These are phyloP conservation scores for Pholiota microspora DNA, from an alignment of 768 basidiomycete species.

Conservation along the genomic window DNA sequence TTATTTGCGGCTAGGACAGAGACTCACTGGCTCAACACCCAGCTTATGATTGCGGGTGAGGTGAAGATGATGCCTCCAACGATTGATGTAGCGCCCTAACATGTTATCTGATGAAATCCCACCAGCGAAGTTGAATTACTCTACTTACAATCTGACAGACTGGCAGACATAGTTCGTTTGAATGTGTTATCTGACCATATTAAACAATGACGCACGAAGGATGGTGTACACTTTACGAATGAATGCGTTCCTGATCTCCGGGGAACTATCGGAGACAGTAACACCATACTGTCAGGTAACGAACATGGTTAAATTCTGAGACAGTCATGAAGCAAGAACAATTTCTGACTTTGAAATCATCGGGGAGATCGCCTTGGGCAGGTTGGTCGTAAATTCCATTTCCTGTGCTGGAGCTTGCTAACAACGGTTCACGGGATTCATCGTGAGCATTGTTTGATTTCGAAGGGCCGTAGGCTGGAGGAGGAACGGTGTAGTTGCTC, in stretches of 20 bases:
- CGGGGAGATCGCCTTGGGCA: conserved; percentile 70
- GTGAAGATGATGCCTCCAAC: conserved; percentile 73
- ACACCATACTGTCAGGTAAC: conserved; percentile 63
- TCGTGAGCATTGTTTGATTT: conserved; percentile 31
- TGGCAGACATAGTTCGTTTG: conserved; percentile 23
- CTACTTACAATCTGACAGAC: conserved; percentile 69
- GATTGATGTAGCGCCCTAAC: conserved; percentile 61
- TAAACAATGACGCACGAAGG: conserved; percentile 57
- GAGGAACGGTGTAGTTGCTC: conserved; percentile 61
- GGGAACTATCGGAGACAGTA: conserved; percentile 72
- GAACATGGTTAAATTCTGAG: background rate
- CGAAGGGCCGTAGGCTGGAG: conserved; percentile 54
- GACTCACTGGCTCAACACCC: conserved; percentile 71
- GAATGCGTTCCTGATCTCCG: conserved; percentile 81
- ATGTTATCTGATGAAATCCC: conserved; percentile 36
- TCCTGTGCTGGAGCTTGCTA: conserved; percentile 48
- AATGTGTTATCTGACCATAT: background rate
- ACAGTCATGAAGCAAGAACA: background rate
- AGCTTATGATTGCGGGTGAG: conserved; percentile 56
- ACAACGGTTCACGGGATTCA: conserved; percentile 51
- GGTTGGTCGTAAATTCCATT: conserved; percentile 71
- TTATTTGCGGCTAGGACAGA: background rate
- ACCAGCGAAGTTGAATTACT: background rate
- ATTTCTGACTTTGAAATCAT: conserved; percentile 84
- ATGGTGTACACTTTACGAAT: conserved; percentile 91